Evolutionary conservation across 768 basidiomycete species (phyloP), one percentile per base, ranked within the genome.

Genomic region (Asterophora lycoperdoides): DNA sequence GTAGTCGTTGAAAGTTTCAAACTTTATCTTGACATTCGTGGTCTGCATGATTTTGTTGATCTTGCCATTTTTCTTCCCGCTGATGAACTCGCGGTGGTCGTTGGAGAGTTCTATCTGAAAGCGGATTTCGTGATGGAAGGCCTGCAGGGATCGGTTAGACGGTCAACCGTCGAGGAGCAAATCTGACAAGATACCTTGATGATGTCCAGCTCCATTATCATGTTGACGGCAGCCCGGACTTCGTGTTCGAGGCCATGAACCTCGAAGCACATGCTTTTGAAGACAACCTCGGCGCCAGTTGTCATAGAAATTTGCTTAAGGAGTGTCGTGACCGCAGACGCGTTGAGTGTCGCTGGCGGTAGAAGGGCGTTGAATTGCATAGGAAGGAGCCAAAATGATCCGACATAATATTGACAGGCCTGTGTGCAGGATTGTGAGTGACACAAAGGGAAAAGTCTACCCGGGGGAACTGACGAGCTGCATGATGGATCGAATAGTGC

Each of bases 1-100:
- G 66, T 93, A 83, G 63, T 95, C 93, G 64, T 93, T 96, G 73
- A 95, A 90, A 5, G 94, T 95, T 74, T 98, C 95, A 54, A 97
- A 97, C 69, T 96, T 96, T 76, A 99, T 96, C 73, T 96, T 95
- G 64, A 94, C 93, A 58, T 89, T 90, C 26, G 94, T 89, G 10
- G 84, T 86, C 68, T 97, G 93, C 92, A 97, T 97, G 65, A 98
- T 96, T 74, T 97, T 98, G 75, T 97, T 97, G 68, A 97, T 92
- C 71, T 99, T 99, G 49, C 95, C 95, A 61, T 98, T 97, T 77
- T 98, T 97, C 77, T 99, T 99, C 37, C 95, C 95, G 48, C 89
- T 90, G 67, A 99, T 96, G 70, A 98, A 99, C 58, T 99, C 95
- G 51, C 94, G 84, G 58, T 98, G 94, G 65, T 99, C 96, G 65